These are phyloP conservation scores for Simplicillium sp. DNA, from an alignment of 2,329 filamentous ascomycete genomes.

Conservation along the genomic window DNA sequence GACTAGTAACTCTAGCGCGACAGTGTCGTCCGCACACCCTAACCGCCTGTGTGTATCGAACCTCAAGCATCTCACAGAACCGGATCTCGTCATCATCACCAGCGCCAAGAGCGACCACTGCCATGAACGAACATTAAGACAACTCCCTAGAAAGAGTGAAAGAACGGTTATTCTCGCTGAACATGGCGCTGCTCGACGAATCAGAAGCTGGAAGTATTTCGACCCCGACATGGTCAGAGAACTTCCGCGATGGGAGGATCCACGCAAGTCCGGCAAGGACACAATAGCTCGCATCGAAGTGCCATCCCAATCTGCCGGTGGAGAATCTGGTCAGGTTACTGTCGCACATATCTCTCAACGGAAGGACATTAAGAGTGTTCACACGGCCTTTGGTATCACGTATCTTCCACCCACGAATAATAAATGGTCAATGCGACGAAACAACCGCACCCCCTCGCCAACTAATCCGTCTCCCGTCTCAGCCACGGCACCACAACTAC, in stretches of 20 bases:
- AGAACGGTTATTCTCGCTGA: slow-evolving; percentile 58
- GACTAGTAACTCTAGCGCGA: slow-evolving; percentile 45
- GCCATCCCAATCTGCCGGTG: slow-evolving; percentile 39
- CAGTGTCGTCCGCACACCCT: slow-evolving; percentile 48
- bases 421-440: slow-evolving; percentile 10
- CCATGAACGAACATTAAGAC: slow-evolving; percentile 57
- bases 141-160: slow-evolving; percentile 43
- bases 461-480: neutral
- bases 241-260: slow-evolving; percentile 37
- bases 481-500: slow-evolving; percentile 6
- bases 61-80: slow-evolving; percentile 27
- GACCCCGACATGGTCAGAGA: slow-evolving; percentile 35
- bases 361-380: slow-evolving; percentile 48
- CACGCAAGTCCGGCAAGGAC: slow-evolving; percentile 21
- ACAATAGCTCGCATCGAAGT: slow-evolving; percentile 37
- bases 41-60: slow-evolving; percentile 53
- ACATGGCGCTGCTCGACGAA: slow-evolving; percentile 53
- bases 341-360: slow-evolving; percentile 57
- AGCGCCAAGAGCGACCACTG: slow-evolving; percentile 54
- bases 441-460: slow-evolving; percentile 8
- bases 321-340: slow-evolving; percentile 57
- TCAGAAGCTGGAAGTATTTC: slow-evolving; percentile 61
- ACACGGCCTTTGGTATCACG: slow-evolving; percentile 62
- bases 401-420: slow-evolving; percentile 47
- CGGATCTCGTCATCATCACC: slow-evolving; percentile 36